A percentile compares a stretch with the other conserved stretches of the same genome.
Evolutionary conservation across 2,329 filamentous ascomycete species (phyloP).

Genomic region (Colletotrichum aenigma): DNA sequence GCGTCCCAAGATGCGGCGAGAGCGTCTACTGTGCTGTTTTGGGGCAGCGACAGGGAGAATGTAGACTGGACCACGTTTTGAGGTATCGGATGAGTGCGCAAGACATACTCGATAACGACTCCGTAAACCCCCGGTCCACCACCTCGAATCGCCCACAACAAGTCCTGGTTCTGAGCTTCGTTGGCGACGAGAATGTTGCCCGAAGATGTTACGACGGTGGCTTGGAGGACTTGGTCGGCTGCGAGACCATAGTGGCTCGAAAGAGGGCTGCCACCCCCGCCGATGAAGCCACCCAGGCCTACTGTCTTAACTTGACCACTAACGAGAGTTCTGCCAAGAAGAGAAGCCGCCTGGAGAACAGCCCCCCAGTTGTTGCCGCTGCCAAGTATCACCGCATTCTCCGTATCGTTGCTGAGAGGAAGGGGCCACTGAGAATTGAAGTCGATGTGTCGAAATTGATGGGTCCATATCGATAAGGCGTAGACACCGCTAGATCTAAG

Average conservation of each 20-base stretch:
- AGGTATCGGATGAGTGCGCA: constrained; percentile 13
- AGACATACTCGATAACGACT: constrained; percentile 19
- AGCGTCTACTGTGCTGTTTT: neutral
- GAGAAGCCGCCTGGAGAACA: constrained; percentile 46
- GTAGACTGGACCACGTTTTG: neutral
- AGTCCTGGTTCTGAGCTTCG: constrained; percentile 15
- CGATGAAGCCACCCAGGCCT: constrained; percentile 44
- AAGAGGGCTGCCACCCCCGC: constrained; percentile 30
- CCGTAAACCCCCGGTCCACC: constrained; percentile 19
- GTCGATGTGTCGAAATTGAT: neutral
- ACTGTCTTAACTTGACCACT: constrained; percentile 62
- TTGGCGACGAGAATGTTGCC: constrained; percentile 21
- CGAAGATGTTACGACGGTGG: constrained; percentile 26
- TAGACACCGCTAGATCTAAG: neutral
- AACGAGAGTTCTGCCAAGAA: constrained; percentile 38
- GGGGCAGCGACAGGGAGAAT: neutral
- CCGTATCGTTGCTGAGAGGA: neutral
- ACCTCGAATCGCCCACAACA: constrained; percentile 21
- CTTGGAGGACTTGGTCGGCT: constrained; percentile 29
- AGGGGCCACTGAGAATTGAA: neutral
- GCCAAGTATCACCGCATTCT: neutral
- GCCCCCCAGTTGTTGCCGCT: constrained; percentile 26
- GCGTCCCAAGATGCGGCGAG: neutral
- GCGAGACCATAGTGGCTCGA: constrained; percentile 28
- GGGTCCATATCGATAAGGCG: constrained; percentile 23